phyloP scores from a whole-genome alignment of 345 rosid species.

The Lumnitzera littorea region DNA sequence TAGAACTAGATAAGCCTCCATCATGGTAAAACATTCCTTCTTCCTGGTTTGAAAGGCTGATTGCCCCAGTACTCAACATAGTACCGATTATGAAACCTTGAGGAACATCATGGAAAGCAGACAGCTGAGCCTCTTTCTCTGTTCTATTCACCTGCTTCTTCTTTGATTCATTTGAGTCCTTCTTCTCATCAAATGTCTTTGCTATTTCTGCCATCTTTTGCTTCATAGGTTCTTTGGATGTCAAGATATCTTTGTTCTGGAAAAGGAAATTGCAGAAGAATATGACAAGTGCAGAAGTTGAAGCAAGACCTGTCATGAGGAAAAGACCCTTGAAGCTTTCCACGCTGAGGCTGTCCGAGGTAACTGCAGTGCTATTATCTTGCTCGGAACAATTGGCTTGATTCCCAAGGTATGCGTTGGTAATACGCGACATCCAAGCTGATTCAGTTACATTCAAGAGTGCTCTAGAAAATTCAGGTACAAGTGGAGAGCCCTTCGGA shows the following conservation, averaged over 20 bases:
- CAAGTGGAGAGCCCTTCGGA: conserved; percentile 27
- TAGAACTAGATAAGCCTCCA: too few relatives aligned
- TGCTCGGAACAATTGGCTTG: too few relatives aligned
- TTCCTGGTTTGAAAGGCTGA: conserved; percentile 6
- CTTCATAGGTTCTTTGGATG: neutral
- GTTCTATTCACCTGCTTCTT: neutral
- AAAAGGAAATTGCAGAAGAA: too few relatives aligned
- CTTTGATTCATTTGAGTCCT: conserved; percentile 1
- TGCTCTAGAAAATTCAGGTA: conserved; percentile 30
- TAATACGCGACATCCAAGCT: too few relatives aligned
- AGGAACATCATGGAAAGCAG: conserved; percentile 1
- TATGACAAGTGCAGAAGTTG: too few relatives aligned
- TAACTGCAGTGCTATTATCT: neutral
- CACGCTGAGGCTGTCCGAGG: conserved; percentile 4
- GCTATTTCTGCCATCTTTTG: conserved; percentile 3
- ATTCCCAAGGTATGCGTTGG: too few relatives aligned
- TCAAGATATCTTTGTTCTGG: too few relatives aligned
- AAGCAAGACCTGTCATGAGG: conserved; percentile 1
- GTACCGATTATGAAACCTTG: conserved; percentile 1
- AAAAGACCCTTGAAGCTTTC: conserved; percentile 13
- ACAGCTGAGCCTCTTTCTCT: neutral
- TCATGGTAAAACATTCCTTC: neutral
- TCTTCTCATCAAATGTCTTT: conserved; percentile 7
- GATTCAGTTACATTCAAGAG: conserved; percentile 33
- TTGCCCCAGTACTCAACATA: neutral